Base-by-base conservation (phyloP, 2,329 filamentous ascomycete genomes). In the Botrytis porri region DNA sequence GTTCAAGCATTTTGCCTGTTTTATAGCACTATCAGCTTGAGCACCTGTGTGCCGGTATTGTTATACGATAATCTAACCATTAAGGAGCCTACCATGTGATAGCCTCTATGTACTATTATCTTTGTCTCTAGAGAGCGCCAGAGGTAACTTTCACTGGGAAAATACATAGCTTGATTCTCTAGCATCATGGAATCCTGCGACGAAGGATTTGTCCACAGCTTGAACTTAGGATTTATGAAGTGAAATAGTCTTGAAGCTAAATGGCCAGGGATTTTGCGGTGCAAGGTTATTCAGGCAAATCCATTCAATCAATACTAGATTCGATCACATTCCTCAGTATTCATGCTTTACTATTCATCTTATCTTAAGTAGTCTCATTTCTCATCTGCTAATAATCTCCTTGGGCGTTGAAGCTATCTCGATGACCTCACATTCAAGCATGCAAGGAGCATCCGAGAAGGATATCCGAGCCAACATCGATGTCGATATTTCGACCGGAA, bases 351-450 rank as follows among this genome's bases (percentile, higher is more conserved):
- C 9, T n/a, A 12, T 51, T n/a, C 25, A n/a, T 51, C 4, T 14
- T 54, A 54, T 54, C 4, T 29, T 7, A n/a, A n/a, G 1, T 16
- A 7, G 72, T 57, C 16, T 45, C 10, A 39, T 18, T 18, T 74
- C 18, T 39, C 39, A 32, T 57, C 45, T 3, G 63, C 73, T 32
- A 63, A 71, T 45, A 70, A 51, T 3, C 54, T 37, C 9, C 14
- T 22, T 64, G 43, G 18, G 65, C 62, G 25, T 75, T 72, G 39
- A 65, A 43, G 10, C 35, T 70, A 22, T 20, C 5, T 41, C 41
- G 43, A 35, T 25, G 69, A 74, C 35, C 39, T 75, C 18, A 74
- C 65, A 22, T 41, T 74, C 4, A 48, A 64, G 37, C 54, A 73
- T 71, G 69, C 69, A 18, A 57, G 43, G 43, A 41, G 63, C 32